Percentiles rank a stretch among this genome's conserved stretches.
Evolutionary conservation across 805 yeast genomes (phyloP).

Genomic region (Naumovozyma castellii): DNA sequence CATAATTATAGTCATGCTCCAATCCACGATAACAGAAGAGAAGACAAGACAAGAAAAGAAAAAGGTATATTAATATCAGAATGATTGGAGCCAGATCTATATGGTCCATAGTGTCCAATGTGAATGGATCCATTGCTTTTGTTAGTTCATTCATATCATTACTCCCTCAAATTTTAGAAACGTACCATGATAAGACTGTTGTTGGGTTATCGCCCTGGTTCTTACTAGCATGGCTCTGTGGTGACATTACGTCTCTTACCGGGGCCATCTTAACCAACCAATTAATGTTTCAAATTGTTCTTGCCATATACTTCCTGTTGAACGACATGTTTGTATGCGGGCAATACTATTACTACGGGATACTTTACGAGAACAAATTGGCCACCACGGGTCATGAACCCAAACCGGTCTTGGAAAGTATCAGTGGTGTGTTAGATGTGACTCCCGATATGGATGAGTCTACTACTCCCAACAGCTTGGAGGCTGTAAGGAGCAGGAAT

Average conservation of each 20-base stretch:
- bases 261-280: constrained; percentile 77
- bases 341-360: constrained; percentile 64
- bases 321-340: constrained; percentile 59
- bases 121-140: constrained; percentile 38
- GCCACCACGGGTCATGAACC: constrained; percentile 30
- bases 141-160: constrained; percentile 40
- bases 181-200: constrained; percentile 47
- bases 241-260: constrained; percentile 41
- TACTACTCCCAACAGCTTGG: not conserved
- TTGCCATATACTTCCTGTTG: constrained; percentile 63
- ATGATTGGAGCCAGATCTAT: constrained; percentile 2
- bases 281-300: constrained; percentile 65
- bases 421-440: not conserved
- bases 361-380: constrained; percentile 24
- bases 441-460: not conserved
- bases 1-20: too few species aligned
- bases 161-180: constrained; percentile 49
- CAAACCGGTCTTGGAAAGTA: constrained; percentile 10
- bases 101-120: constrained; percentile 27
- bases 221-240: constrained; percentile 37
- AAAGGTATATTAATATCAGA: too few species aligned
- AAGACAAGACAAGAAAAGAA: too few species aligned
- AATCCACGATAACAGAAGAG: too few species aligned
- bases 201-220: constrained; percentile 50
- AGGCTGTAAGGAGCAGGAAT: constrained; percentile 2